Evolutionary conservation across 108 stramenopile species (phyloP).

Genomic region (Cyclotella distinguenda): DNA sequence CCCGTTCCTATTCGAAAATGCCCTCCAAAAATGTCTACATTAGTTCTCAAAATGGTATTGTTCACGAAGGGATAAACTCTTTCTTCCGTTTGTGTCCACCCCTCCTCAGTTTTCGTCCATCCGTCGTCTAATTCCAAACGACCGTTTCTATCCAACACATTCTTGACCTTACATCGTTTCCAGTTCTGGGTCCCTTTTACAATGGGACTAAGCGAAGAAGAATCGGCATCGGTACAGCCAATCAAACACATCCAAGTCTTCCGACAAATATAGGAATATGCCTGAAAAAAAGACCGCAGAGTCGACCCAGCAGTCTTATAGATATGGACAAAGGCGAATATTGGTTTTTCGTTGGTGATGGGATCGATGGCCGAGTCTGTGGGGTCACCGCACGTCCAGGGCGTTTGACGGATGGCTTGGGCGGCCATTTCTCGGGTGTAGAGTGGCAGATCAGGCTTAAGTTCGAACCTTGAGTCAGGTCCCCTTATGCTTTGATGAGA

Average conservation of each 20-base stretch:
- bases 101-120: neutral
- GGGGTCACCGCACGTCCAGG: constrained; percentile 33
- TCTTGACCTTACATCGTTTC: constrained; percentile 20
- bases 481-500: too few relatives aligned
- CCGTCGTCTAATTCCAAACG: neutral
- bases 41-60: constrained; percentile 24
- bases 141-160: constrained; percentile 13
- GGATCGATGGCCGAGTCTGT: constrained; percentile 12
- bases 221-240: neutral
- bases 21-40: constrained; percentile 51
- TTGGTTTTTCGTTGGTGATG: constrained; percentile 26
- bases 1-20: constrained; percentile 46
- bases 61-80: neutral
- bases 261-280: constrained; percentile 41
- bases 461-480: too few relatives aligned
- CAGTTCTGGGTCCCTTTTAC: neutral
- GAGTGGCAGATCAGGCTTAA: constrained; percentile 2
- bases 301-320: constrained; percentile 67
- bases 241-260: constrained; percentile 33
- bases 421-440: constrained; percentile 24
- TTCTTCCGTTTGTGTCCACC: neutral
- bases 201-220: constrained; percentile 12
- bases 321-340: constrained; percentile 56
- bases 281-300: constrained; percentile 42
- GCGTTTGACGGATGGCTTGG: constrained; percentile 15